phyloP scores from a whole-genome alignment of 2,329 filamentous ascomycete genomes.

The Paecilomyces sp. region DNA sequence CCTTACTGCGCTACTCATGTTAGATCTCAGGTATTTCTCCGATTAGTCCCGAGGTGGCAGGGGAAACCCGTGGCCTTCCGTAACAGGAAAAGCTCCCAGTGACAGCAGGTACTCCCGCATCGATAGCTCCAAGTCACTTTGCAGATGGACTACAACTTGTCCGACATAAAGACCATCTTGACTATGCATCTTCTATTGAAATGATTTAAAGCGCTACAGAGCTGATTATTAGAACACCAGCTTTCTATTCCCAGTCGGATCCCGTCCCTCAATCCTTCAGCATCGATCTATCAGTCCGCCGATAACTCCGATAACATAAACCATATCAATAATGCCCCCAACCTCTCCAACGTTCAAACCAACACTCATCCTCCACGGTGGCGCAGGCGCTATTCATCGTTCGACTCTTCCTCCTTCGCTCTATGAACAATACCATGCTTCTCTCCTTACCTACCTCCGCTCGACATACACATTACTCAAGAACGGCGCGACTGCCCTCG shows the following conservation, averaged over 20 bases:
- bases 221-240: neutral
- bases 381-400: constrained; percentile 62
- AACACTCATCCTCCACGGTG: constrained; percentile 64
- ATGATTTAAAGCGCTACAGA: neutral
- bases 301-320: neutral
- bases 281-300: neutral
- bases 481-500: constrained; percentile 54
- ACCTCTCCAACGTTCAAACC: constrained; percentile 35
- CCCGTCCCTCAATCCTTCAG: neutral
- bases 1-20: constrained; percentile 2
- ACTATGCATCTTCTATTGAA: neutral
- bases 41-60: neutral
- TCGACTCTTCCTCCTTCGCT: constrained; percentile 51
- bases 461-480: constrained; percentile 35
- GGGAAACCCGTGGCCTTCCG: neutral
- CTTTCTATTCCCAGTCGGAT: neutral
- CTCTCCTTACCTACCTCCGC: constrained; percentile 56
- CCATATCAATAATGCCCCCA: neutral
- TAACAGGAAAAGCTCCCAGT: neutral
- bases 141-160: neutral
- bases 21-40: neutral
- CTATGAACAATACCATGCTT: constrained; percentile 52
- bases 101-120: neutral
- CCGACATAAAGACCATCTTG: neutral
- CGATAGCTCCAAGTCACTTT: neutral